Base-by-base conservation (phyloP, 306 rosid species). In the Gynostemma pentaphyllum region DNA sequence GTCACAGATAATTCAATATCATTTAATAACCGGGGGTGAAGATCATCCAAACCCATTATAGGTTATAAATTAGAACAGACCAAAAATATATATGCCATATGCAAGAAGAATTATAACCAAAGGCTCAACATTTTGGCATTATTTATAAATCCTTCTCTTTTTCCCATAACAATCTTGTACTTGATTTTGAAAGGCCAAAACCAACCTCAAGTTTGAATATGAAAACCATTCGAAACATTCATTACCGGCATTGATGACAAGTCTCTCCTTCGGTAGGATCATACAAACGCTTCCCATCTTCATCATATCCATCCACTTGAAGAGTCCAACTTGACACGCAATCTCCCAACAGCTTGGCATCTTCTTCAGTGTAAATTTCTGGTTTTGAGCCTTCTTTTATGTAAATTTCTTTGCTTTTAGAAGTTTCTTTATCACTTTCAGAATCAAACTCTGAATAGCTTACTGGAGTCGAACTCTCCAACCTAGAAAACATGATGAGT, bases 231-330 rank as follows among this genome's bases (percentile, higher is more conserved):
- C 9, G 1, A 10, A 32, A 37, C 18, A 7, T 21, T 32, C 28
- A 37, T 30, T 62, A 89, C 97, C 91, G 75, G 87, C 95, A 89
- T 72, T 89, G 97, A 70, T 89, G 97, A 70, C 97, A 89, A 29
- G 82, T 60, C 67, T 80, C 78, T 67, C 97, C 95, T 34, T 80
- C 75, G 71, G 64, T 34, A 12, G 74, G n/a, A 72, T 89, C 91
- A 48, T 76, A 78, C 4, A 89, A 59, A 26, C 87, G 90, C 37
- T 81, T 56, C 68, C 96, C 78, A 54, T 89, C 87, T 39, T 53
- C 69, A 13, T 79, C 95, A 75, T 63, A 81, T 49, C 95, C 95
- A 82, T 89, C 96, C 18, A 84, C 84, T 68, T 28, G 51, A 64
- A 82, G 70, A 42, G 75, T 81, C 97, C 97, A 89, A 70, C 21